Base-by-base conservation (phyloP, 352 stramenopile genomes). In the Phytophthora hibernalis region DNA sequence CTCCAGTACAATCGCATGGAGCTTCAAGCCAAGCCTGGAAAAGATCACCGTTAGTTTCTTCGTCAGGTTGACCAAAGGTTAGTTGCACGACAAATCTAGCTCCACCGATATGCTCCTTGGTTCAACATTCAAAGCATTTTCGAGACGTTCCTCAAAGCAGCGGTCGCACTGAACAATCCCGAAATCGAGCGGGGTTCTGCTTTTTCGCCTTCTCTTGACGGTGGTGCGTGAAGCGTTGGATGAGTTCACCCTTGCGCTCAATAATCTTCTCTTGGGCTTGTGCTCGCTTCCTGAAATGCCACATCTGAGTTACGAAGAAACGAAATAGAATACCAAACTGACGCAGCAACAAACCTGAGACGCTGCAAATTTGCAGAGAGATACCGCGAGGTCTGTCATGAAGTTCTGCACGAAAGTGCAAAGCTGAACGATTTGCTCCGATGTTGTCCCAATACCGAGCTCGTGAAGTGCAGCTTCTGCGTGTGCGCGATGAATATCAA, bases 151-250 rank as follows among this genome's bases (percentile, higher is more conserved):
- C 22, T 80, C 44, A 84, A 11, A 65, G 43, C 20, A 55, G 42
- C 48, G 68, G 71, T 22, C 72, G 70, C 24, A 79, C 60, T 3
- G 76, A 80, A 30, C 76, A 87, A n/a, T 89, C 80, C 4, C 80
- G 76, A 26, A 85, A 83, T 26, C 74, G 68, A 28, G 76, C 72
- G n/a, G 77, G 53, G 9, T 64, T 59, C 47, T 72, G 52, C 31
- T 70, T 74, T 49, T 85, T 85, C 15, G 55, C 24, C 18, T 76
- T 79, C 26, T 89, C 80, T 54, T 79, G 68, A 1, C 80, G 77
- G 53, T 89, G 80, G n/a, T 89, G 80, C 1, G 70, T 89, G 54
- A 89, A 87, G 0, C 80, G 68, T n/a, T 74, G 67, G 20, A 89
- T 76, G 33, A 89, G 65, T 45, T 85, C 73, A 22, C 84, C 80